Evolutionary conservation across 805 yeast species (phyloP), one percentile per base, ranked within the genome.

Genomic region (Candida maltosa): DNA sequence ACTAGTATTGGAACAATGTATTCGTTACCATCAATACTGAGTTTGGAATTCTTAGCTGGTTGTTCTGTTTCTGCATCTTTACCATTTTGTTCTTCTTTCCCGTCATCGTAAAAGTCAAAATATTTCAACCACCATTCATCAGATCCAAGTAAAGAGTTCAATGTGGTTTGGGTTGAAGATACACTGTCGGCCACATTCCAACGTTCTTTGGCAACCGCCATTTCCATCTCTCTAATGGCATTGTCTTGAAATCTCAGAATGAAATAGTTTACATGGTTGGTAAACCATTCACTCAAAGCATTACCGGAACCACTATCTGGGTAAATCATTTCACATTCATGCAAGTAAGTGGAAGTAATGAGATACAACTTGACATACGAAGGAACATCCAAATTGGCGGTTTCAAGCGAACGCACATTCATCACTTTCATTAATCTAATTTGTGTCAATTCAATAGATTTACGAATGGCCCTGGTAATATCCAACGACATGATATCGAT

Each of bases 311-410:
- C 79, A 18, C 71, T 68, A 0, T 95, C 95, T 4, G 73, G 73
- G 35, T 87, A 79, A 4, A 89, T 74, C 10, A 78, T 69, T 56
- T 93, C 97, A 55, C 95, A 86, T 51, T 87, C 95, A 31, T 75
- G 76, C 27, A 88, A 65, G 52, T 89, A 89, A 16, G 81, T 67
- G 0, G 81, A 75, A 37, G 80, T 77, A 10, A 84, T 62, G 3
- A 83, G 67, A 56, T 79, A 87, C 34, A 87, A 71, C 39, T 78
- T 65, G 31, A 86, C 50, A 59, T 88, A 89, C 44, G 71, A 75
- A n/a, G 73, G 71, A 6, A 76, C 65, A 3, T 81, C 57, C 16
- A 80, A 55, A 26, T 67, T 70, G 0, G 86, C 74, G 10, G 77
- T 78, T 42, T 83, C 77, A 28, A 83, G 87, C 51, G 81, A 76